Evolutionary conservation across 140 eudicot genomes (phyloP).

Genomic region (Stevia rebaudiana): DNA sequence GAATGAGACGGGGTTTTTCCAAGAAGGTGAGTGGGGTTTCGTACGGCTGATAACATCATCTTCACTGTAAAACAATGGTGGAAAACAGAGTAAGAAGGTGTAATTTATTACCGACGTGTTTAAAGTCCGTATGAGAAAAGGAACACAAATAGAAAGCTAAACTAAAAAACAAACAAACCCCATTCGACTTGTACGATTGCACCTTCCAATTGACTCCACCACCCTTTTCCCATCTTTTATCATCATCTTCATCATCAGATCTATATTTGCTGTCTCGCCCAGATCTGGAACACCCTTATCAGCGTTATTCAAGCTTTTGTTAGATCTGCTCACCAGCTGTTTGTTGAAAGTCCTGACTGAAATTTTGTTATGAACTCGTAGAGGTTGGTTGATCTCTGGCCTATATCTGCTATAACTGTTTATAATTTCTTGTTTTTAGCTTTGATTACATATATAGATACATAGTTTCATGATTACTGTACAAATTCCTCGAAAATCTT

Average conservation of each 20-base stretch:
- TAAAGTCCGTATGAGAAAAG: conserved; percentile 14
- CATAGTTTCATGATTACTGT: conserved; percentile 9
- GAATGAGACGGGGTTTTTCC: neutral
- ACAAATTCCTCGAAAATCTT: conserved; percentile 3
- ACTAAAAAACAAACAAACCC: conserved; percentile 20
- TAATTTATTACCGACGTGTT: conserved; percentile 9
- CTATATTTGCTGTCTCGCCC: conserved; percentile 20
- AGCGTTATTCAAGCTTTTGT: neutral
- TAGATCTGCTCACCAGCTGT: conserved; percentile 29
- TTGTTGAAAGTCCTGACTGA: conserved; percentile 15
- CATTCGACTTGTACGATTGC: conserved; percentile 31
- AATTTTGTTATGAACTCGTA: conserved; percentile 19
- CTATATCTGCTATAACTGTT: neutral
- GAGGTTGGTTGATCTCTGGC: conserved; percentile 24
- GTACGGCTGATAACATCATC: conserved; percentile 1
- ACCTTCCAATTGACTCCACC: conserved; percentile 46
- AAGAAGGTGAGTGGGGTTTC: neutral
- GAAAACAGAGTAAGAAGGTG: neutral
- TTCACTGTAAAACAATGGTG: conserved; percentile 19
- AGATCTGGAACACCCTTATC: conserved; percentile 19
- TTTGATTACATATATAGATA: neutral
- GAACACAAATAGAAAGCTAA: neutral
- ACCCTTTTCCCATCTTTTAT: conserved; percentile 36
- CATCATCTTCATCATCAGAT: conserved; percentile 35
- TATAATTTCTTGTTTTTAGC: neutral